Percentiles rank a stretch among this genome's conserved stretches.
These are phyloP conservation scores for Gaeumannomyces sp. DNA, from an alignment of 2,329 filamentous ascomycete species.

Conservation along the genomic window DNA sequence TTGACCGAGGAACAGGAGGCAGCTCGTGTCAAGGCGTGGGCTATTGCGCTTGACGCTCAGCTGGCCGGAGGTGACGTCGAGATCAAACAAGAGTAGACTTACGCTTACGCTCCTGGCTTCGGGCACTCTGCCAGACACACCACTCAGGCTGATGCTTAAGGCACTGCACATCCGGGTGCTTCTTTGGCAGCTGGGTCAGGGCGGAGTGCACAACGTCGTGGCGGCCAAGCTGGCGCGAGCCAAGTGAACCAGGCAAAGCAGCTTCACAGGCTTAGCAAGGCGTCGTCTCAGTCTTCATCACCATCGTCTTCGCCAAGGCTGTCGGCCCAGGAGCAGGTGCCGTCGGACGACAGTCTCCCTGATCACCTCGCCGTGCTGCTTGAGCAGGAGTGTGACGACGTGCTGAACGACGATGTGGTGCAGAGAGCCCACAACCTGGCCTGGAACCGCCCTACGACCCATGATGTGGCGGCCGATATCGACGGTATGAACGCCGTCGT, in stretches of 20 bases:
- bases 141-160: conserved; percentile 81
- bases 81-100: conserved; percentile 79
- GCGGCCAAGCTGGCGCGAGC: conserved; percentile 68
- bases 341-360: conserved; percentile 58
- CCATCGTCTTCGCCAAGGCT: conserved; percentile 16
- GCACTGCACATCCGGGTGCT: conserved; percentile 87
- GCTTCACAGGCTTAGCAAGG: conserved; percentile 35
- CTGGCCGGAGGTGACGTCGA: conserved; percentile 84
- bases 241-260: conserved; percentile 74
- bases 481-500: conserved; percentile 77
- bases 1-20: conserved; percentile 78
- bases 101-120: conserved; percentile 83
- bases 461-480: conserved; percentile 56
- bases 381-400: conserved; percentile 73
- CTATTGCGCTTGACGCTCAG: conserved; percentile 88
- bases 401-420: conserved; percentile 70
- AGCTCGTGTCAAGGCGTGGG: conserved; percentile 85
- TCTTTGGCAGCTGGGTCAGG: conserved; percentile 68
- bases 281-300: neutral
- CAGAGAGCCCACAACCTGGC: conserved; percentile 86
- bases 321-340: conserved; percentile 37
- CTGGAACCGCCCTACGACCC: conserved; percentile 72
- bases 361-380: conserved; percentile 71
- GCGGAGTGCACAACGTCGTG: conserved; percentile 60
- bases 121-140: conserved; percentile 77